Evolutionary conservation across 495 filamentous ascomycete species (phyloP).

Genomic region (Penicillium fimorum): DNA sequence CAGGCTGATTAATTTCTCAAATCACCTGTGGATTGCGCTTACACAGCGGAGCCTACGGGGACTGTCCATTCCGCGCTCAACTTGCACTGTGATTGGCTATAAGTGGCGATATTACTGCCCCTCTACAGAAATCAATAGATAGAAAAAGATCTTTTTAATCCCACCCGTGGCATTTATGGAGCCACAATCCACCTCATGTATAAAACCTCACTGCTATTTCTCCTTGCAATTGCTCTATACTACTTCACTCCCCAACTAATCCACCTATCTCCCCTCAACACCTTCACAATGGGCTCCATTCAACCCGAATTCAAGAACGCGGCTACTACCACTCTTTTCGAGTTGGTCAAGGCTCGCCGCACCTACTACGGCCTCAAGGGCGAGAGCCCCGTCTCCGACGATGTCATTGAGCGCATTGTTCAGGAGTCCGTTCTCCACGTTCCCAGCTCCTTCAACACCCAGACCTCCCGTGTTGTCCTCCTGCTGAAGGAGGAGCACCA

Average conservation of each 20-base stretch:
- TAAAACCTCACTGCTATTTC: not conserved
- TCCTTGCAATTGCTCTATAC: not conserved
- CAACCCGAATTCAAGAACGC: slow-evolving; percentile 39
- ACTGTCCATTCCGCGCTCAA: too few relatives aligned
- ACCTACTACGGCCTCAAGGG: slow-evolving; percentile 46
- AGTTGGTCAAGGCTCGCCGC: slow-evolving; percentile 45
- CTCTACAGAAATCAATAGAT: not conserved
- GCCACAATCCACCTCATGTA: slow-evolving; percentile 3
- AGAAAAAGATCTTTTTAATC: not conserved
- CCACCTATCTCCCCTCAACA: not conserved
- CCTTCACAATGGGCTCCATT: slow-evolving; percentile 32
- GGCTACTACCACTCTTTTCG: slow-evolving; percentile 40
- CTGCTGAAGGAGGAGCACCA: slow-evolving; percentile 51
- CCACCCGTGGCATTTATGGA: not conserved
- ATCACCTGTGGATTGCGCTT: too few relatives aligned
- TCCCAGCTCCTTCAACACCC: slow-evolving; percentile 54
- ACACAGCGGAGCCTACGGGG: too few relatives aligned
- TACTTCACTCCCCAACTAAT: not conserved
- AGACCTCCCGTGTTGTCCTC: slow-evolving; percentile 49
- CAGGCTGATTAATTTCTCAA: too few relatives aligned
- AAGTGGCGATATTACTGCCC: not conserved
- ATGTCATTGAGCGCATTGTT: slow-evolving; percentile 41
- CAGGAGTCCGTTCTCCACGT: slow-evolving; percentile 43
- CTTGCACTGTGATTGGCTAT: slow-evolving; percentile 1
- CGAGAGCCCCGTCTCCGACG: slow-evolving; percentile 45